Evolutionary conservation across 1,284 basidiomycete species (phyloP), one percentile per base, ranked within the genome.

Genomic region (Ganoderma leucocontextum): DNA sequence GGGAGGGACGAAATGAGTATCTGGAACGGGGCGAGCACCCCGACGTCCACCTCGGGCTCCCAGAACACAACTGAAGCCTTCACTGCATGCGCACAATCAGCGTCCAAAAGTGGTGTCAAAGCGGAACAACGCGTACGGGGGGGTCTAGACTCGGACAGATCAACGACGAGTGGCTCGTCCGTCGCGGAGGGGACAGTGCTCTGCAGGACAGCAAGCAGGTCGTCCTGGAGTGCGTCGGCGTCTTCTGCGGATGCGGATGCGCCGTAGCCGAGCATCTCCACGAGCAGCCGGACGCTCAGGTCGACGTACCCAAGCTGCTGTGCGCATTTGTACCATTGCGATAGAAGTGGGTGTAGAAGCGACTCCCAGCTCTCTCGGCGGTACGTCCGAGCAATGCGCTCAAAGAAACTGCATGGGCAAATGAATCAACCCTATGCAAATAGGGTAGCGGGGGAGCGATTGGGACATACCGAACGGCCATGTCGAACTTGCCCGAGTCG

Each of bases 341-440:
- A 82, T 42, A 96, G 83, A 15, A 96, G 86, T 4, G 93, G 88
- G 57, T 84, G 83, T 19, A 96, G 83, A 79, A 97, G 85, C 0
- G 85, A 78, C 10, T 83, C 81, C 95, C 95, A 97, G 62, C 87
- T 84, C 77, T 97, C 95, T 64, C 87, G 82, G n/a, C 91, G 86
- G 77, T 97, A 97, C 0, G 90, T 92, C 75, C 88, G 91, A 1
- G 92, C 90, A 68, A 97, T 97, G 38, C 94, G 88, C 74, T 96
- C 94, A 77, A 96, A 95, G 81, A 97, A 97, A 59, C 94, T 96
- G 19, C 13, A 55, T 17, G 12, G 9, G 13, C 15, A 19, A 1
- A 35, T 33, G 13, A 5, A 5, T 55, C 29, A 55, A 25, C 15
- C 13, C 22, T 12, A 8, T 8, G 15, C 15, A 25, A 55, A 8